Conservation (phyloP, 1,284 basidiomycete genomes). For the Ustilago lituana region DNA sequence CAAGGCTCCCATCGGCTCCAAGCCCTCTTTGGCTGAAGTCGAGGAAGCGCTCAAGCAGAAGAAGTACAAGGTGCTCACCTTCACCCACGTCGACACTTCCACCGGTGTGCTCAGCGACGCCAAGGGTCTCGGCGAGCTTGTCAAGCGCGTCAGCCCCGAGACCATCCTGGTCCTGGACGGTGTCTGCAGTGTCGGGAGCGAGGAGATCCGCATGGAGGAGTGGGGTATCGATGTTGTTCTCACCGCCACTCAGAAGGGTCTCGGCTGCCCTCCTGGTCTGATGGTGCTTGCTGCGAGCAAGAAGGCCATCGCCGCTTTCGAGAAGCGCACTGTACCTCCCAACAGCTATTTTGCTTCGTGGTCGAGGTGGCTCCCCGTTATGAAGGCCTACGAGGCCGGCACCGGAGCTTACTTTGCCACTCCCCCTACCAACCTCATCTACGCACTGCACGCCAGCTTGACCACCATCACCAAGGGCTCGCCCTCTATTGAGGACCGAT, state of each 20-base stretch:
- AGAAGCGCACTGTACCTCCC: constrained; percentile 77
- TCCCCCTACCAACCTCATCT: constrained; percentile 88
- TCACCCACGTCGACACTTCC: constrained; percentile 81
- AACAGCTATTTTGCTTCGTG: constrained; percentile 83
- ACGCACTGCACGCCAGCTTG: constrained; percentile 85
- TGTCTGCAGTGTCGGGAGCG: constrained; percentile 94
- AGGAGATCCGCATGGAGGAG: constrained; percentile 90
- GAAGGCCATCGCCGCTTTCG: constrained; percentile 80
- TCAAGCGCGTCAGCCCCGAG: constrained; percentile 82
- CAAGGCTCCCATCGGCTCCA: constrained; percentile 81
- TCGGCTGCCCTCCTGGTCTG: constrained; percentile 92
- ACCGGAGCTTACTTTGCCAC: constrained; percentile 63
- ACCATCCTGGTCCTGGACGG: constrained; percentile 88
- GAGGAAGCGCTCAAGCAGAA: constrained; percentile 79
- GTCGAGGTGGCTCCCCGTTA: constrained; percentile 65
- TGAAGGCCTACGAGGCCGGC: constrained; percentile 67
- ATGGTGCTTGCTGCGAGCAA: constrained; percentile 84
- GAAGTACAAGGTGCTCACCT: constrained; percentile 88
- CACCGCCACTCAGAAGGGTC: constrained; percentile 92
- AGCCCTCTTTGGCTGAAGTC: constrained; percentile 75
- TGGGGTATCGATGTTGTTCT: constrained; percentile 93
- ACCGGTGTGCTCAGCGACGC: constrained; percentile 85
- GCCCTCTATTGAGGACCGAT: constrained; percentile 79
- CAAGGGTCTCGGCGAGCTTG: constrained; percentile 79
- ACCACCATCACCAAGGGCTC: constrained; percentile 74